These are phyloP conservation scores for Nakaseomyces bracarensis DNA, from an alignment of 1,139 yeast species.

Conservation along the genomic window DNA sequence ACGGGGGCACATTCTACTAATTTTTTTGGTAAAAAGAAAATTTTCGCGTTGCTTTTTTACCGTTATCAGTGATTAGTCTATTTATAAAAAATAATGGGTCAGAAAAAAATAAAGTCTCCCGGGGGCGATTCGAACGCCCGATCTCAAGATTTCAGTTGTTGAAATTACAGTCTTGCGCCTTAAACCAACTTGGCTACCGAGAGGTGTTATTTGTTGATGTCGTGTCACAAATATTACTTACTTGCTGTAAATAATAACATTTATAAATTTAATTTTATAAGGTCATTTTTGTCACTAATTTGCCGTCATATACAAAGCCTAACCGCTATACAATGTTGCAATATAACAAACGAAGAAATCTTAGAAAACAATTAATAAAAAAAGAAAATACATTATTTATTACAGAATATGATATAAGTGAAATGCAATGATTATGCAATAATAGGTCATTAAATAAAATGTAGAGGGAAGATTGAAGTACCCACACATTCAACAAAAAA, in stretches of 20 bases:
- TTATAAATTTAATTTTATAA: too few relatives aligned
- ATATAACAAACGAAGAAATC: too few relatives aligned
- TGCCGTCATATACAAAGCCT: too few relatives aligned
- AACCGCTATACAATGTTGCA: too few relatives aligned
- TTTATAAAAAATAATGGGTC: not conserved
- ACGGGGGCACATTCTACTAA: not conserved
- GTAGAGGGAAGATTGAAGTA: not conserved
- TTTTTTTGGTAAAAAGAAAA: too few relatives aligned
- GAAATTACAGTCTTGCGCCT: constrained; percentile 16
- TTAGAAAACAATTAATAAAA: too few relatives aligned
- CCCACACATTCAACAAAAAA: too few relatives aligned
- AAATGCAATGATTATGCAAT: not conserved
- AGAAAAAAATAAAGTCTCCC: constrained; percentile 9
- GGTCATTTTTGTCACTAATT: too few relatives aligned
- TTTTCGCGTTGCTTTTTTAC: not conserved
- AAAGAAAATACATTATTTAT: not conserved
- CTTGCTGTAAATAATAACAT: not conserved
- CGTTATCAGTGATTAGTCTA: constrained; percentile 2
- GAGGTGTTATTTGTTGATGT: constrained; percentile 7
- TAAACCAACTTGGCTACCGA: constrained; percentile 16
- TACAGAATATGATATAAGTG: not conserved
- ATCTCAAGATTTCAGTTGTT: constrained; percentile 13
- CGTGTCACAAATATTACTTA: not conserved
- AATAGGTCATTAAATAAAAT: not conserved
- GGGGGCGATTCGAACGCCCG: constrained; percentile 16